Base-by-base conservation (phyloP, 371 early-diverging fungal species). In the Lichtheimia ramosa region DNA sequence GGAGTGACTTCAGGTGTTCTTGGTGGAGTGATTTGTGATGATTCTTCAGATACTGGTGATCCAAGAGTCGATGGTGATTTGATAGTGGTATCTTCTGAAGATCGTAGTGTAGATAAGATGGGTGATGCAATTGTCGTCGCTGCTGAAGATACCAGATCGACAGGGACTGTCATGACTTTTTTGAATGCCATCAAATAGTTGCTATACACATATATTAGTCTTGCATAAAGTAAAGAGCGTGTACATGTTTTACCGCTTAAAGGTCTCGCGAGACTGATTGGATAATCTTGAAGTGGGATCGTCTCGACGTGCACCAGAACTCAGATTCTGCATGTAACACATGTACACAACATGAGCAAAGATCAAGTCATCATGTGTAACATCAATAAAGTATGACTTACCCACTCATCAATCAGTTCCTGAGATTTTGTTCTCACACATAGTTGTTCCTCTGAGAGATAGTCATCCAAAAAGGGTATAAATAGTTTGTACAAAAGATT, bases 381-480 rank as follows among this genome's bases (percentile, higher is more conserved):
- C 34, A 49, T 21, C 34, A 52, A 48, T 4, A 18, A 48, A 1
- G 6, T 21, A 48, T 56, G 39, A 8, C 54, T 59, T 71, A 77
- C 79, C 83, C 81, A 83, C 60, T 73, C 72, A 8, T 71, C 70
- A 54, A 81, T 77, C 7, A 70, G 55, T 43, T 73, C 62, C 18
- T 70, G 69, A 16, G 71, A 75, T 8, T 63, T 62, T 16, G 54
- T 55, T 27, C 72, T 69, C n/a, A 77, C 68, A 51, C 71, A 71
- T 5, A 63, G 34, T 16, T 69, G 51, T 65, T 83, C 83, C 48
- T 77, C 82, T 43, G 68, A 62, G 12, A 92, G 66, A 68, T 92
- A 92, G 60, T 90, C 89, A 50, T 88, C 77, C 59, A 91, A 77
- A 48, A 85, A 82, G 48, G 90, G 89, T 59, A 91, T 79, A 65